Evolutionary conservation across 208 protist genomes (phyloP).

Genomic region (Novymonas esmeraldas): DNA sequence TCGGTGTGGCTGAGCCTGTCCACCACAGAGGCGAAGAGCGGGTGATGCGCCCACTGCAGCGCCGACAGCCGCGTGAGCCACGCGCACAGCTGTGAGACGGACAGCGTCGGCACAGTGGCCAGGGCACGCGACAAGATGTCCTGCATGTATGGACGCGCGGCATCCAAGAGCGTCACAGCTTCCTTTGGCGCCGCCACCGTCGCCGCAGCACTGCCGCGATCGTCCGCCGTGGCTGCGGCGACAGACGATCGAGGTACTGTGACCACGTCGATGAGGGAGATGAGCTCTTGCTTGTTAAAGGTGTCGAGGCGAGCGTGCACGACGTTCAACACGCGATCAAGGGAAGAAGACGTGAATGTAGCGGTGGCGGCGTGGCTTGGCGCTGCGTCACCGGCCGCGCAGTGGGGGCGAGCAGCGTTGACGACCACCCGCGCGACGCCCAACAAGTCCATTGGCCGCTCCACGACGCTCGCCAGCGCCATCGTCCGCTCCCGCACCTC

Average conservation of each 20-base stretch:
- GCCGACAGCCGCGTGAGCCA: slow-evolving; percentile 51
- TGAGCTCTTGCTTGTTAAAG: slow-evolving; percentile 54
- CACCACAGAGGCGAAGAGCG: slow-evolving; percentile 34
- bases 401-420: slow-evolving; percentile 30
- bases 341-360: slow-evolving; percentile 25
- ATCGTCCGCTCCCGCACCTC: slow-evolving; percentile 49
- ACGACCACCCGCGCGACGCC: slow-evolving; percentile 45
- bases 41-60: slow-evolving; percentile 38
- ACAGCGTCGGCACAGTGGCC: slow-evolving; percentile 28
- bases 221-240: not conserved
- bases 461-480: slow-evolving; percentile 43
- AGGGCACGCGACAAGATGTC: slow-evolving; percentile 25
- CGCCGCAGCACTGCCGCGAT: not conserved
- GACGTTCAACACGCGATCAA: slow-evolving; percentile 24
- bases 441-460: slow-evolving; percentile 55
- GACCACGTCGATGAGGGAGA: slow-evolving; percentile 55
- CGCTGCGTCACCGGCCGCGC: too few relatives aligned
- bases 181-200: not conserved
- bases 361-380: not conserved
- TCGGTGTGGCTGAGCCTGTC: slow-evolving; percentile 9
- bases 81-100: slow-evolving; percentile 51
- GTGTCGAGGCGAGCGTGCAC: slow-evolving; percentile 45
- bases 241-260: slow-evolving; percentile 31
- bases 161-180: slow-evolving; percentile 7
- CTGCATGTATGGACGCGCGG: slow-evolving; percentile 16